These are phyloP conservation scores for Priceomyces carsonii DNA, from an alignment of 805 yeast species.

Conservation along the genomic window DNA sequence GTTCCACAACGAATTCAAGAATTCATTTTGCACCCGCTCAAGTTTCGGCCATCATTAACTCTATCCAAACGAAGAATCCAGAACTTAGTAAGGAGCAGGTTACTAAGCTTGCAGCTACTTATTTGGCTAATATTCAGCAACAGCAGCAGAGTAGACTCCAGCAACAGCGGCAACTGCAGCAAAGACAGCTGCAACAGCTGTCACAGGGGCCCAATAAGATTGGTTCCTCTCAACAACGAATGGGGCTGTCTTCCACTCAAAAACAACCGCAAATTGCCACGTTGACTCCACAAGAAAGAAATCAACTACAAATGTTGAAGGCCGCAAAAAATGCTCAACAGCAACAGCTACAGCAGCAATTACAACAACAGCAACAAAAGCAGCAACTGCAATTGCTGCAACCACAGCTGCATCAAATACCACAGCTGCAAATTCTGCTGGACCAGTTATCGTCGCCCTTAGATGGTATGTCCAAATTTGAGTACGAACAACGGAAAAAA, in stretches of 20 bases:
- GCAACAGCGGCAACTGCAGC: conserved; percentile 25
- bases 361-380: conserved; percentile 20
- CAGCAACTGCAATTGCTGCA: conserved; percentile 14
- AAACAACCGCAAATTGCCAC: conserved; percentile 34
- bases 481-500: conserved; percentile 39
- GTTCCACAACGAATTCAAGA: conserved; percentile 25
- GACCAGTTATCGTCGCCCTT: no score
- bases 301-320: conserved; percentile 41
- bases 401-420: conserved; percentile 7
- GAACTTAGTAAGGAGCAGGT: conserved; percentile 63
- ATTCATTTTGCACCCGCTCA: conserved; percentile 59
- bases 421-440: conserved; percentile 5
- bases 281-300: conserved; percentile 45
- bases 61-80: conserved; percentile 68
- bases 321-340: conserved; percentile 34
- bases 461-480: conserved; percentile 28
- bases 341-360: conserved; percentile 22
- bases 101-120: conserved; percentile 63
- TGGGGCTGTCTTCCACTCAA: conserved; percentile 8
- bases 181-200: conserved; percentile 8
- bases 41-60: conserved; percentile 62
- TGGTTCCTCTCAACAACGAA: no score
- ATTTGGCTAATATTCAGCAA: conserved; percentile 58
- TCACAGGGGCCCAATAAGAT: conserved; percentile 5
- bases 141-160: conserved; percentile 43